These are phyloP conservation scores for Neltuma alba DNA, from an alignment of 306 rosid genomes.

Conservation along the genomic window DNA sequence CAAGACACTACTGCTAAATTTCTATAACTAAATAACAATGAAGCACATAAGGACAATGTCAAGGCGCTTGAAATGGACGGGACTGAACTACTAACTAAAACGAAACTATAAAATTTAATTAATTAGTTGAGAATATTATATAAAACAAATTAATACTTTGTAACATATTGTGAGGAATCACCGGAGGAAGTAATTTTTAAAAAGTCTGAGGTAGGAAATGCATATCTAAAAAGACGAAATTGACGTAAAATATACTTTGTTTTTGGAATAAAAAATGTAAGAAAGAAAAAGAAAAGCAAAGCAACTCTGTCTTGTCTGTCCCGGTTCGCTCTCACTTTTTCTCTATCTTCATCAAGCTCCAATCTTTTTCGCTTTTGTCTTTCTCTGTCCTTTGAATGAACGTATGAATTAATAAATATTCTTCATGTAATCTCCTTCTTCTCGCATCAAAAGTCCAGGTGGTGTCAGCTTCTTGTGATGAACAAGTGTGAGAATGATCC, in stretches of 20 bases:
- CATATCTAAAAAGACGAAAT: background rate
- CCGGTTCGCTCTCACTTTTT: constrained; percentile 32
- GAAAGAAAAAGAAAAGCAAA: background rate
- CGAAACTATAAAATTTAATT: background rate
- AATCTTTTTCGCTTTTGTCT: constrained; percentile 76
- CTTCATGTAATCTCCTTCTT: constrained; percentile 16
- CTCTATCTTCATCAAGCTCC: constrained; percentile 47
- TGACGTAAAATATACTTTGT: background rate
- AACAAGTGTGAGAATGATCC: constrained; percentile 50
- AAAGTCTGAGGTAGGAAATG: too few relatives aligned
- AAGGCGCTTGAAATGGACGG: background rate
- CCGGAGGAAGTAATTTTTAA: too few relatives aligned
- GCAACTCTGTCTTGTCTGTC: constrained; percentile 3
- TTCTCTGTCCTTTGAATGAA: constrained; percentile 68
- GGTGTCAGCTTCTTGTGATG: constrained; percentile 47
- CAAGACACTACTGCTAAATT: background rate
- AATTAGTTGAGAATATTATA: too few relatives aligned
- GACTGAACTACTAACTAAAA: background rate
- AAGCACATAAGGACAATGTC: background rate
- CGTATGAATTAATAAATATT: constrained; percentile 44
- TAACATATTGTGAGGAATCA: too few relatives aligned
- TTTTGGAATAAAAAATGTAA: background rate
- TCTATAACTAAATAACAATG: background rate
- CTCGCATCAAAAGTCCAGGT: constrained; percentile 43
- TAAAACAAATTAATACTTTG: too few relatives aligned